A percentile compares a stretch with the other conserved stretches of the same genome.
phyloP scores from a whole-genome alignment of 768 basidiomycete species.

The Trichaptum fuscoviolaceum region DNA sequence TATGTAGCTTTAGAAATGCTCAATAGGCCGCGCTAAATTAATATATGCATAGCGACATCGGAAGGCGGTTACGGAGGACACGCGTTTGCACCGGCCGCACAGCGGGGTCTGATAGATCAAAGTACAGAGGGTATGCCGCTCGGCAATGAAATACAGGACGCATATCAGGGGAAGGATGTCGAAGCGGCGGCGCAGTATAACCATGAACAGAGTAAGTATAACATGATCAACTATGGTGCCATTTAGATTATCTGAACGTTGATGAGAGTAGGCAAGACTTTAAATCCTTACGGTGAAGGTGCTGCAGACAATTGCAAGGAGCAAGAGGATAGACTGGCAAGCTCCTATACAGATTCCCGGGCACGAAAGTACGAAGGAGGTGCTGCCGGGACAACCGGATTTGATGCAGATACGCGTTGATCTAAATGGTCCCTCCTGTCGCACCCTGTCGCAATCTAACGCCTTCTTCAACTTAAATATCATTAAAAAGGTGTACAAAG shows the following conservation, averaged over 20 bases:
- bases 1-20: not conserved
- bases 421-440: not conserved
- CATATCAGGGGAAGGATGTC: slow-evolving; percentile 22
- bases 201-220: not conserved
- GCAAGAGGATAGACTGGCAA: slow-evolving; percentile 19
- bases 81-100: slow-evolving; percentile 13
- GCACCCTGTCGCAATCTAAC: too few relatives aligned
- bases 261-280: slow-evolving; percentile 4
- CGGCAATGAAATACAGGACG: slow-evolving; percentile 19
- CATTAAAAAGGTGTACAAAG: too few relatives aligned
- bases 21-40: not conserved
- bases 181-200: slow-evolving; percentile 15
- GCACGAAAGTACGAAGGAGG: slow-evolving; percentile 19
- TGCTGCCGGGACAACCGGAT: slow-evolving; percentile 12
- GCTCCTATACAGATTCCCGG: slow-evolving; percentile 15
- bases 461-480: too few relatives aligned
- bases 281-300: slow-evolving; percentile 22
- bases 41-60: slow-evolving; percentile 17
- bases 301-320: slow-evolving; percentile 12
- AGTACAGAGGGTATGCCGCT: slow-evolving; percentile 19
- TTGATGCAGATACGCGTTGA: not conserved
- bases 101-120: slow-evolving; percentile 23
- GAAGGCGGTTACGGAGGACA: slow-evolving; percentile 24
- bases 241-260: not conserved
- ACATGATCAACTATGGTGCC: not conserved